A percentile compares a stretch with the other conserved stretches of the same genome.
Evolutionary conservation across 164 flowering plant species (phyloP).

Genomic region (Taxillus chinensis): DNA sequence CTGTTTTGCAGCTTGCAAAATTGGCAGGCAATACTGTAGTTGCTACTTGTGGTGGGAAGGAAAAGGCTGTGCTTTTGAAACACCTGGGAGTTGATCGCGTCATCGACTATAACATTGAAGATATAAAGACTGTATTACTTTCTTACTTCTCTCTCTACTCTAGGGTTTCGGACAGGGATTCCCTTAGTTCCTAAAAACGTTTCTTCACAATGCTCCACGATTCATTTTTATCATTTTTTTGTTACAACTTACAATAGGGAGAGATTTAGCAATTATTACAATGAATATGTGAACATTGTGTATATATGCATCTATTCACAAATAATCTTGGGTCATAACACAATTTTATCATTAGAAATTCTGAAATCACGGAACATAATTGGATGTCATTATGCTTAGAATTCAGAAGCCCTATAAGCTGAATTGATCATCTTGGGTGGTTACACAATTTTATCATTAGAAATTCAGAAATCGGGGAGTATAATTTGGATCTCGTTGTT

Average conservation of each 20-base stretch:
- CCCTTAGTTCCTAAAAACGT: background rate
- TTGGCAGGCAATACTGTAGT: conserved; percentile 88
- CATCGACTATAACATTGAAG: conserved; percentile 78
- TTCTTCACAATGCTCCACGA: background rate
- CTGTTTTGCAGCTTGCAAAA: conserved; percentile 71
- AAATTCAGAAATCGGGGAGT: too few relatives aligned
- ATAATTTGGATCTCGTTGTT: too few relatives aligned
- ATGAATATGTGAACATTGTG: too few relatives aligned
- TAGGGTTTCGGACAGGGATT: background rate
- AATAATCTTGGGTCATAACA: too few relatives aligned
- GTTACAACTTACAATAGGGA: background rate
- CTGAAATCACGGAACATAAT: too few relatives aligned
- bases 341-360: too few relatives aligned
- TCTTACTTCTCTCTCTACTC: background rate
- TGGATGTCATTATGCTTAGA: too few relatives aligned
- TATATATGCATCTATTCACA: too few relatives aligned
- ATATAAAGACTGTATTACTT: conserved; percentile 61
- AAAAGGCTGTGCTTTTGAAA: conserved; percentile 73
- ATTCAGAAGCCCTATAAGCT: too few relatives aligned
- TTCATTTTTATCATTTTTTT: background rate
- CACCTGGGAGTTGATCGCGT: conserved; percentile 89
- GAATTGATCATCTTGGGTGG: too few relatives aligned
- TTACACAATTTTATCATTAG: too few relatives aligned
- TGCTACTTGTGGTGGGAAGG: conserved; percentile 93
- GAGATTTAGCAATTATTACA: too few relatives aligned